Evolutionary conservation across 306 rosid genomes (phyloP), one percentile per base, ranked within the genome.

Genomic region (Quercus ilex): DNA sequence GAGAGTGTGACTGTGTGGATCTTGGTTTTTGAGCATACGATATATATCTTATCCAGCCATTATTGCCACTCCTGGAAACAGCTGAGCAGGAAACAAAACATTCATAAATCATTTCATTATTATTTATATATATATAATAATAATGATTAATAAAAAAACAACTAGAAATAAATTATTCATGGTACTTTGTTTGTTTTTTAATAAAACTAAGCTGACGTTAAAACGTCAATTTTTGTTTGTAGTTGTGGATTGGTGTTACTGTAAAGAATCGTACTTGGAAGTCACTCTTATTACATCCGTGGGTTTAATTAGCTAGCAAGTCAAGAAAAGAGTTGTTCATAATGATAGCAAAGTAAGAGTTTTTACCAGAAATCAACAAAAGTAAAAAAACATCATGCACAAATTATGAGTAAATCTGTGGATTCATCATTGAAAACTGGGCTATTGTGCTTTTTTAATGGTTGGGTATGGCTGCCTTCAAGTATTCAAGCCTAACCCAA

Each of bases 1-100:
- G 6, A 43, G 58, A 68, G 77, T 73, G 11, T 38, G 43, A 38
- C 43, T 41, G 65, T 55, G 73, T 20, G 77, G 62, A 55, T 59
- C 17, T 41, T 58, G 30, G 43, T 52, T 63, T 38, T 63, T 2
- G 64, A 28, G 65, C 21, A 78, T 41, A 68, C 5, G 18, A 18
- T 33, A 18, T 67, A 41, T 67, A 41, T 8, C 72, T 33, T 8
- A 19, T 55, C 38, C 51, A 64, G 31, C 86, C 86, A 80, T 83
- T 77, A 82, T 71, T 77, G 82, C 69, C 76, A 64, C 76, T 84
- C 89, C 86, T 79, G 82, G 69, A 74, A 65, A 83, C 87, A 80
- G 77, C 58, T 59, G 74, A 67, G 28, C 77, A 81, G 43, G n/a
- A 25, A 72, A 81, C 75, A 81, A 84, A 8, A 81, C 63, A 75